phyloP scores from a whole-genome alignment of 179 eudicot genomes.

The Carnegiea gigantea region DNA sequence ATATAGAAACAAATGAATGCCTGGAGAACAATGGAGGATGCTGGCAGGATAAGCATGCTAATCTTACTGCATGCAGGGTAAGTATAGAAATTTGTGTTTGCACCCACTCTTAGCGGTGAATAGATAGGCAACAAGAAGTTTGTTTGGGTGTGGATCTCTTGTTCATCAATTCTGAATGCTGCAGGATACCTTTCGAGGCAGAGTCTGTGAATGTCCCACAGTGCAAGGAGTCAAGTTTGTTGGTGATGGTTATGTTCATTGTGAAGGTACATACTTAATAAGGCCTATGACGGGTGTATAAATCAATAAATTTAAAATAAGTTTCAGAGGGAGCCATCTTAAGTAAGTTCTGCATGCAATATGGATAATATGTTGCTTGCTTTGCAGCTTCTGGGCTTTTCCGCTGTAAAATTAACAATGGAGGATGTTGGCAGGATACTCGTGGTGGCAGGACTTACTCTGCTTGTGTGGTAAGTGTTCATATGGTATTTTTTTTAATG shows the following conservation, averaged over 20 bases:
- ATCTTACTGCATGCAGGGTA: conserved; percentile 91
- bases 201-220: conserved; percentile 86
- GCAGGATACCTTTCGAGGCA: conserved; percentile 92
- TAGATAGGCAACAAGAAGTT: background rate
- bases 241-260: conserved; percentile 87
- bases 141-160: background rate
- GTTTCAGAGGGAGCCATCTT: background rate
- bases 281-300: background rate
- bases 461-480: conserved; percentile 70
- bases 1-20: conserved; percentile 90
- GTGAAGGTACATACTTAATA: conserved; percentile 74
- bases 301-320: background rate
- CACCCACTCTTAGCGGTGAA: background rate
- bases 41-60: conserved; percentile 71
- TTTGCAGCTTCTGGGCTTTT: conserved; percentile 65
- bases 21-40: conserved; percentile 90
- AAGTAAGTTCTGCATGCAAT: background rate
- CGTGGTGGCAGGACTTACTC: conserved; percentile 72
- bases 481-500: background rate
- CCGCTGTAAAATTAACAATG: conserved; percentile 75
- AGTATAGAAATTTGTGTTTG: background rate
- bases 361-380: background rate
- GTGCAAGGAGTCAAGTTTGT: conserved; percentile 75
- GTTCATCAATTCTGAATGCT: conserved; percentile 9
- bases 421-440: conserved; percentile 85